These are phyloP conservation scores for Hyphodiscus hymeniophilus DNA, from an alignment of 495 filamentous ascomycete species.

Conservation along the genomic window DNA sequence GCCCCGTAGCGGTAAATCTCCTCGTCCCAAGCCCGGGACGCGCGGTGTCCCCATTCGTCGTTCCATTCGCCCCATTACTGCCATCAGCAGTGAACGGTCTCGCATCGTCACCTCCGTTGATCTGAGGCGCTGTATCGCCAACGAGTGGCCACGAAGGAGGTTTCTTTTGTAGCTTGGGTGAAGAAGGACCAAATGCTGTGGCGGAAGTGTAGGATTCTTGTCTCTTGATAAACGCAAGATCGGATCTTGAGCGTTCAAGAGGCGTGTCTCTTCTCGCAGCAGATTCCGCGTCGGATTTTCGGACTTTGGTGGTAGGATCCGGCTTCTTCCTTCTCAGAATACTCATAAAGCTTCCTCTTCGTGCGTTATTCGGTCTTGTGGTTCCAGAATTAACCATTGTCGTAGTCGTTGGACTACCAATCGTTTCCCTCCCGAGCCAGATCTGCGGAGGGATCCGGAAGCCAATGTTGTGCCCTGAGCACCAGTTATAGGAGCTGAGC, in stretches of 20 bases:
- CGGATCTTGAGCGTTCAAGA: conserved; percentile 37
- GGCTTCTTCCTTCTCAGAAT: conserved; percentile 39
- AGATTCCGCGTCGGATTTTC: conserved; percentile 36
- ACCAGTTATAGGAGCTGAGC: not conserved
- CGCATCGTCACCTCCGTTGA: conserved; percentile 2
- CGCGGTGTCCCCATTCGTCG: not conserved
- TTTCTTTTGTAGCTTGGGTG: conserved; percentile 18
- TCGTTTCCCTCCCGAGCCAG: conserved; percentile 19
- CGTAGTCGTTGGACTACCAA: conserved; percentile 3
- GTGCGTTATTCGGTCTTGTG: conserved; percentile 6
- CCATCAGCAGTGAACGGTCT: conserved; percentile 12
- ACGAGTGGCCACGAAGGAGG: conserved; percentile 10
- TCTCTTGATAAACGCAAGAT: conserved; percentile 24
- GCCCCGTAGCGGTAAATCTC: conserved; percentile 15
- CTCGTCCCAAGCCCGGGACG: conserved; percentile 14
- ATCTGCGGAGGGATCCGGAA: conserved; percentile 16
- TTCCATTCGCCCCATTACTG: conserved; percentile 2
- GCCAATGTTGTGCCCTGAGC: conserved; percentile 14
- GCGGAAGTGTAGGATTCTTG: not conserved
- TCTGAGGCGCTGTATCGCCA: not conserved
- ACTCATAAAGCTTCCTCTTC: conserved; percentile 34
- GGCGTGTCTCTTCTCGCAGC: conserved; percentile 42
- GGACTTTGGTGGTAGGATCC: conserved; percentile 29
- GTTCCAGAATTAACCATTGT: not conserved
- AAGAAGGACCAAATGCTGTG: not conserved